Percentiles rank a stretch among this genome's conserved stretches.
Conservation (phyloP, 495 filamentous ascomycete species). For the Pyrenula aspistea region DNA sequence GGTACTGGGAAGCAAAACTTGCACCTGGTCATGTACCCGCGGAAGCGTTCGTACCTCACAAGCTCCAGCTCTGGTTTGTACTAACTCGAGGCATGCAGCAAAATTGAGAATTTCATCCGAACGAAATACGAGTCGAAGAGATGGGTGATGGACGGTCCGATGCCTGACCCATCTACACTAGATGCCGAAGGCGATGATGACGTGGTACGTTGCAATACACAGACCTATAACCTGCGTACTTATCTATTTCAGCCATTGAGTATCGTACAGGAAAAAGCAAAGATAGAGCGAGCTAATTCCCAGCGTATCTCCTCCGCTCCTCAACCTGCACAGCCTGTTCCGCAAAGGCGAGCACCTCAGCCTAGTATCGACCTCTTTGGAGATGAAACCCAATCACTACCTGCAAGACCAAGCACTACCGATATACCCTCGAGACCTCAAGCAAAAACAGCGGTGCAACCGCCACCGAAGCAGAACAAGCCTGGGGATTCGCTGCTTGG, state of each 20-base stretch:
- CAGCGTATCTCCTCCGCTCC: constrained; percentile 27
- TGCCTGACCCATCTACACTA: constrained; percentile 83
- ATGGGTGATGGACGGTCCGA: constrained; percentile 94
- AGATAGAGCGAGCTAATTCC: constrained; percentile 50
- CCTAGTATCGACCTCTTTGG: constrained; percentile 51
- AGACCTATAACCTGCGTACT: constrained; percentile 36
- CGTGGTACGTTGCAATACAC: constrained; percentile 40
- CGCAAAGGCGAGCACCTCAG: constrained; percentile 25
- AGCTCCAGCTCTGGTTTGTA: constrained; percentile 1
- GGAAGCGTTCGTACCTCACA: constrained; percentile 52
- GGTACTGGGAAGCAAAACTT: constrained; percentile 93
- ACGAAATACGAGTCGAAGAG: constrained; percentile 97
- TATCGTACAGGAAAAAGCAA: constrained; percentile 60
- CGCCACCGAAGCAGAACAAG: constrained; percentile 49
- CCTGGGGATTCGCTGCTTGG: constrained; percentile 80
- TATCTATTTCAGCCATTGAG: constrained; percentile 44
- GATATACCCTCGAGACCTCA: constrained; percentile 35
- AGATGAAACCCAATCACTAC: constrained; percentile 42
- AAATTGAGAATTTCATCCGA: constrained; percentile 98
- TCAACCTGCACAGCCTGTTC: constrained; percentile 25
- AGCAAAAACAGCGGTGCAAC: constrained; percentile 43
- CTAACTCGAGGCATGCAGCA: constrained; percentile 30
- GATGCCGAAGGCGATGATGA: constrained; percentile 78
- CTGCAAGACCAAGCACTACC: constrained; percentile 54
- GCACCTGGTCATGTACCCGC: constrained; percentile 86